Evolutionary conservation across 352 stramenopile genomes (phyloP), one percentile per base, ranked within the genome.

Genomic region (Pythium plurisporium): DNA sequence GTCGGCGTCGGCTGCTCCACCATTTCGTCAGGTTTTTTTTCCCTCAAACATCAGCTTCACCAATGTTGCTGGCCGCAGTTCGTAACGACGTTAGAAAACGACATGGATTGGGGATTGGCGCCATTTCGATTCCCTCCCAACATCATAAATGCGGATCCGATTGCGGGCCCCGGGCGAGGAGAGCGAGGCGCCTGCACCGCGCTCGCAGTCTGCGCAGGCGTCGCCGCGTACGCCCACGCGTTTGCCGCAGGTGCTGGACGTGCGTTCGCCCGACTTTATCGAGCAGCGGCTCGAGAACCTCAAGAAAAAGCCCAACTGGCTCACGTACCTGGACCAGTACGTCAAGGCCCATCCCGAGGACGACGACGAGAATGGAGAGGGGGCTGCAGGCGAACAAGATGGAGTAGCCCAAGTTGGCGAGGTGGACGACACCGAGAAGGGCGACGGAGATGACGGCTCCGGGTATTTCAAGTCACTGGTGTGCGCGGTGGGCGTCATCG

Each of bases 251-350:
- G 76, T 69, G n/a, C 65, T 88, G 22, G 81, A 91, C 60, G 65
- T 94, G 56, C 63, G 72, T 34, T 90, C 84, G 49, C 80, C 83
- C 48, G 84, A 94, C 47, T 86, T 87, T 65, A 94, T 94, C 31
- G 82, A 89, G 46, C 74, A 94, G 63, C 80, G 84, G 15, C 69
- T 94, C 49, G 84, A 94, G 57, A 94, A 94, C 72, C 77, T 94
- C 65, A 94, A 94, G 69, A 74, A 80, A 40, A 79, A 74, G 34
- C 78, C 70, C 8, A 76, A 70, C 23, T 90, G 76, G 76, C 55
- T 38, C 20, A 43, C 77, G 48, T 94, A 72, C 41, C 61, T 94
- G 42, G 81, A 94, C 60, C 69, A 88, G 43, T 94, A 91, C 62
- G 84, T 94, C 34, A 41, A 73, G 30, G 66, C 73, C 11, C 68